A percentile compares a stretch with the other conserved stretches of the same genome.
Evolutionary conservation across 2,329 filamentous ascomycete species (phyloP).

Genomic region (Arachnomyces sp.): DNA sequence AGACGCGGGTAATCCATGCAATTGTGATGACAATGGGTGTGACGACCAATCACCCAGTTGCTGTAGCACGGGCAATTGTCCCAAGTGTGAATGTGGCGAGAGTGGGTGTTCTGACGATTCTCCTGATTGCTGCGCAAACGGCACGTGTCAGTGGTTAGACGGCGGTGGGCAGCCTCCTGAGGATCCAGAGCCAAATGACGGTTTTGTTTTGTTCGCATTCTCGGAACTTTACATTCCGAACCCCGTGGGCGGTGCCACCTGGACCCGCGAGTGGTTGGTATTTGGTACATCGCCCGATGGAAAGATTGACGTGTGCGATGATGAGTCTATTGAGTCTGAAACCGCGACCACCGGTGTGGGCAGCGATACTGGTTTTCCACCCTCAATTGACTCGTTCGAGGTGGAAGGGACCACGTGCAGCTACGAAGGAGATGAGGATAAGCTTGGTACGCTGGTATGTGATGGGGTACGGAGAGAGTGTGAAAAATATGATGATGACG

Average conservation of each 20-base stretch:
- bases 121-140: slow-evolving; percentile 3
- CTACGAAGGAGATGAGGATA: too few relatives aligned
- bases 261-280: slow-evolving; percentile 2
- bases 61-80: slow-evolving; percentile 3
- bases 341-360: too few relatives aligned
- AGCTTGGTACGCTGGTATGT: too few relatives aligned
- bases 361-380: too few relatives aligned
- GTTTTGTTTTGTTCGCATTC: slow-evolving; percentile 1
- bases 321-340: background rate
- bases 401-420: too few relatives aligned
- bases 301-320: background rate
- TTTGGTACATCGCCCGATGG: background rate
- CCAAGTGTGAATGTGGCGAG: slow-evolving; percentile 4
- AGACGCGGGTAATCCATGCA: background rate
- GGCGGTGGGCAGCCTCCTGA: slow-evolving; percentile 2
- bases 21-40: slow-evolving; percentile 3
- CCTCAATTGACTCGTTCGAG: too few relatives aligned
- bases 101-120: slow-evolving; percentile 1
- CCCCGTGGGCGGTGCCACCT: slow-evolving; percentile 1
- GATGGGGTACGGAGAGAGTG: too few relatives aligned
- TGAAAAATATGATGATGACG: too few relatives aligned
- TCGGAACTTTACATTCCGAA: background rate
- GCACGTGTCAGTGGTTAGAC: slow-evolving; percentile 5
- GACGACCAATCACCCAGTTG: slow-evolving; percentile 4
- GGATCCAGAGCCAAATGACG: too few relatives aligned